phyloP scores from a whole-genome alignment of 2,329 filamentous ascomycete genomes.

The Helminthosporium solani region DNA sequence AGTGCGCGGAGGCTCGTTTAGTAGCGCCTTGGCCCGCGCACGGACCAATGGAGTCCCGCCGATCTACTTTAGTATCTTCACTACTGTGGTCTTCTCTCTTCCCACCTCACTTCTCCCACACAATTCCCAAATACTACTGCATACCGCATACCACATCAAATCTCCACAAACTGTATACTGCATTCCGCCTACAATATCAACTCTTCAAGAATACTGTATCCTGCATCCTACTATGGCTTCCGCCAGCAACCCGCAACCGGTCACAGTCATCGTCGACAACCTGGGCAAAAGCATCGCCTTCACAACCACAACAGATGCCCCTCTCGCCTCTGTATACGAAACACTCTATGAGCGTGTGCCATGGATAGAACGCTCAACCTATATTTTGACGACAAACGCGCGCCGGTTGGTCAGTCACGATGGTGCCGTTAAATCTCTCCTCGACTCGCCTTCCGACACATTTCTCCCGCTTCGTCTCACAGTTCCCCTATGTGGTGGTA shows the following conservation, averaged over 20 bases:
- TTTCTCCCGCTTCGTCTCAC: conserved; percentile 82
- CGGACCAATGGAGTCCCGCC: background rate
- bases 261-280: conserved; percentile 72
- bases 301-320: conserved; percentile 69
- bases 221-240: conserved; percentile 27
- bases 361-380: conserved; percentile 54
- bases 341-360: conserved; percentile 60
- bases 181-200: too few species aligned
- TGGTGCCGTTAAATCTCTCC: conserved; percentile 59
- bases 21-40: background rate
- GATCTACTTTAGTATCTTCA: too few species aligned
- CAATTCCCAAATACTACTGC: background rate
- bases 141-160: background rate
- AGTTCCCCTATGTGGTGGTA: conserved; percentile 81
- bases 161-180: background rate
- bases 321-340: conserved; percentile 70
- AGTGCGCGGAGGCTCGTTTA: conserved; percentile 9
- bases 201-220: too few species aligned
- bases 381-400: conserved; percentile 79
- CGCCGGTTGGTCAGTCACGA: conserved; percentile 68
- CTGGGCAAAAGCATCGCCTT: conserved; percentile 81
- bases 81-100: too few species aligned
- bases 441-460: conserved; percentile 59
- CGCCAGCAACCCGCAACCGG: conserved; percentile 19
- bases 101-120: too few species aligned